These are phyloP conservation scores for Ganoderma lingzhi DNA, from an alignment of 1,284 basidiomycete species.

Conservation along the genomic window DNA sequence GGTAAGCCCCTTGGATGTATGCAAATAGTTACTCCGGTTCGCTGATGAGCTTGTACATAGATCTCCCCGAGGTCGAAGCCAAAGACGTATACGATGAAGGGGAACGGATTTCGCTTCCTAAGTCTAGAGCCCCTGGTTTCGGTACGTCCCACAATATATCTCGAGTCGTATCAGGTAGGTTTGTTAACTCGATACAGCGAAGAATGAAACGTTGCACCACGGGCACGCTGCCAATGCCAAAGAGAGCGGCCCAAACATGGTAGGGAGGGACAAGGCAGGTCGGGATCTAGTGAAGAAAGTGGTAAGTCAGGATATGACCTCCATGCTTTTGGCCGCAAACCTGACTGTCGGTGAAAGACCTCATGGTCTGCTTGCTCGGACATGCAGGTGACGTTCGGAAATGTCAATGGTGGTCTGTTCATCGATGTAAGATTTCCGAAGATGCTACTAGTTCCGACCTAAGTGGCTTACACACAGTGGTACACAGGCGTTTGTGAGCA, in stretches of 20 bases:
- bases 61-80: background rate
- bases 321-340: background rate
- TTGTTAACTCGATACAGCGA: too few relatives aligned
- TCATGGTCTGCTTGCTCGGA: background rate
- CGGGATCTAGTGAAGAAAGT: background rate
- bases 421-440: background rate
- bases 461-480: background rate
- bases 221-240: background rate
- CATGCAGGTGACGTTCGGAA: background rate
- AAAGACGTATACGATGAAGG: too few relatives aligned
- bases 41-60: background rate
- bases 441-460: background rate
- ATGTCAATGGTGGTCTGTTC: background rate
- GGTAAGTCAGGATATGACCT: background rate
- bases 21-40: background rate
- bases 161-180: background rate
- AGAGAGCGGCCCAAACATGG: background rate
- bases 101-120: too few relatives aligned
- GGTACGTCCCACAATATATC: background rate
- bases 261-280: too few relatives aligned
- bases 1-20: background rate
- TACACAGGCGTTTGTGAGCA: background rate
- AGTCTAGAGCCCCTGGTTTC: background rate
- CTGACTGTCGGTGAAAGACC: background rate
- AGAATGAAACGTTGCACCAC: background rate